These are phyloP conservation scores for Lunularia cruciata DNA, from an alignment of 225 moss, liverwort and hornwort genomes.

Conservation along the genomic window DNA sequence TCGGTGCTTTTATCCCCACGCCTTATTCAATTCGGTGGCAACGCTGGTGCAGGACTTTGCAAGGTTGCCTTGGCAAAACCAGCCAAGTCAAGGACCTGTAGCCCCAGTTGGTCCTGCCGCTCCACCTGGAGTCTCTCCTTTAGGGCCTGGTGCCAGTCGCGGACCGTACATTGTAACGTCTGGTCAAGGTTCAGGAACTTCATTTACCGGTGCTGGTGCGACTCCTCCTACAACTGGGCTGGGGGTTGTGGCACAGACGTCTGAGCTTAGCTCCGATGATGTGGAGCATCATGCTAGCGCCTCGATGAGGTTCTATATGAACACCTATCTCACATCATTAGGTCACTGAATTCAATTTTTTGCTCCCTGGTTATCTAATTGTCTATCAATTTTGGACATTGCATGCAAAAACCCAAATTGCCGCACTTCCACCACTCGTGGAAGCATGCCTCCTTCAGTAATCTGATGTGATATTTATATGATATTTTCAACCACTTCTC, in stretches of 20 bases:
- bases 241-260: slow-evolving; percentile 35
- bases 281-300: slow-evolving; percentile 41
- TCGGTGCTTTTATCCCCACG: too few relatives aligned
- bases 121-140: slow-evolving; percentile 52
- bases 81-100: slow-evolving; percentile 65
- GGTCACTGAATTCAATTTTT: too few relatives aligned
- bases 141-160: slow-evolving; percentile 39
- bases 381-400: too few relatives aligned
- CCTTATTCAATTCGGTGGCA: too few relatives aligned
- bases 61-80: slow-evolving; percentile 93
- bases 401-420: too few relatives aligned
- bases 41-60: slow-evolving; percentile 64
- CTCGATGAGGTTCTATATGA: slow-evolving; percentile 41
- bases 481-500: too few relatives aligned
- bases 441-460: too few relatives aligned
- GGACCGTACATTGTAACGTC: slow-evolving; percentile 32
- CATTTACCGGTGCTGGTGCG: slow-evolving; percentile 33
- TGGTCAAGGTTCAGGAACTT: slow-evolving; percentile 33
- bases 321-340: too few relatives aligned
- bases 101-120: slow-evolving; percentile 60
- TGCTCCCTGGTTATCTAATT: too few relatives aligned
- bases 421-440: not conserved
- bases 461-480: too few relatives aligned
- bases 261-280: slow-evolving; percentile 51
- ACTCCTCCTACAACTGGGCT: slow-evolving; percentile 28